Evolutionary conservation across 495 filamentous ascomycete genomes (phyloP).

Genomic region (Acidomyces sp.): DNA sequence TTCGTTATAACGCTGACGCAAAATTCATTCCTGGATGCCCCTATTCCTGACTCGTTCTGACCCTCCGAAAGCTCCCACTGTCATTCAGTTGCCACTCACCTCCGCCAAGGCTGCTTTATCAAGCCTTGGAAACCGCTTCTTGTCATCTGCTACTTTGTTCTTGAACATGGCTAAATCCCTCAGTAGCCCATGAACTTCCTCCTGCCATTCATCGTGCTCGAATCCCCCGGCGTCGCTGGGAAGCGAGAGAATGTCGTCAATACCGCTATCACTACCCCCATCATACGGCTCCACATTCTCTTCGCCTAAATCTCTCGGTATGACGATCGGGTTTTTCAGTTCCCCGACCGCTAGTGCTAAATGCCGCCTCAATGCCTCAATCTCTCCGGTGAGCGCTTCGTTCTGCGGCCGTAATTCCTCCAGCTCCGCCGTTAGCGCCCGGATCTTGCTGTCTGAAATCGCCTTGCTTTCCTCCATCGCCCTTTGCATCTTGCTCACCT

Average conservation of each 20-base stretch:
- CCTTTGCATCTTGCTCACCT: conserved; percentile 73
- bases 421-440: conserved; percentile 61
- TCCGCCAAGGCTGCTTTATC: too few relatives aligned
- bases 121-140: conserved; percentile 40
- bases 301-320: conserved; percentile 29
- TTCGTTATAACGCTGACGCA: too few relatives aligned
- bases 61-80: too few relatives aligned
- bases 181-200: conserved; percentile 50
- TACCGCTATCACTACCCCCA: conserved; percentile 20
- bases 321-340: conserved; percentile 74
- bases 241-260: conserved; percentile 7
- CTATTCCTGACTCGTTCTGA: too few relatives aligned
- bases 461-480: conserved; percentile 85
- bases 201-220: conserved; percentile 33
- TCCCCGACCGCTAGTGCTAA: conserved; percentile 74
- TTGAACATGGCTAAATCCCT: conserved; percentile 70
- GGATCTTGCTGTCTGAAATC: conserved; percentile 83
- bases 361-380: conserved; percentile 75
- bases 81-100: too few relatives aligned
- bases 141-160: conserved; percentile 70
- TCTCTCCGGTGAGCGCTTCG: conserved; percentile 61
- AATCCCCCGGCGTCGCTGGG: conserved; percentile 15
- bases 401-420: conserved; percentile 29
- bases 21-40: too few relatives aligned
- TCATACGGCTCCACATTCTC: conserved; percentile 25